Base-by-base conservation (phyloP, 345 rosid species). In the Cardamine chenopodiifolia region DNA sequence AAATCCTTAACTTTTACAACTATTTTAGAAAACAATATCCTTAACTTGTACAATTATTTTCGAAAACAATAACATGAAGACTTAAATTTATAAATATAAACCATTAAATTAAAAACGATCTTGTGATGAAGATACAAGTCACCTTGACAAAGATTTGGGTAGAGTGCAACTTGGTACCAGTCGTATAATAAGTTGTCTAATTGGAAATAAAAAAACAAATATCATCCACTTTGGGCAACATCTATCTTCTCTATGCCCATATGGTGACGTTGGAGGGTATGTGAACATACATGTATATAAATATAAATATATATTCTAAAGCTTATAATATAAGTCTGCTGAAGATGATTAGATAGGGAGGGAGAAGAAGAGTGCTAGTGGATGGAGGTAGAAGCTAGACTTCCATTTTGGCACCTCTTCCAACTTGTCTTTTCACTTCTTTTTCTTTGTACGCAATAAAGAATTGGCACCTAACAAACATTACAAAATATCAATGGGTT, bases 381-480 rank as follows among this genome's bases (percentile, higher is more conserved):
- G 68, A 72, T 14, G 45, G 42, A 54, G 53, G 64, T 22, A 22
- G 22, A 59, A 44, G 57, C 26, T 50, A 52, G 49, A 39, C 74
- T 73, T 68, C 71, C 62, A 75, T 8, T 52, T 61, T 69, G 79
- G 79, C 74, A 68, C 74, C 74, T 75, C 79, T 68, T 75, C 63
- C 57, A 53, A 76, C 59, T 28, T 70, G 75, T 76, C 74, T 44
- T 74, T 53, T 59, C 73, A 58, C 59, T 1, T 34, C 2, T 71
- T 55, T 56, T 50, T 31, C 58, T 47, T 47, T 18, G 11, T 57
- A 68, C 62, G 37, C 60, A n/a, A 57, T 32, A 18, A 49, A 20
- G 26, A 10, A 13, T 13, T 40, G 45, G 18, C 8, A 44, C 49
- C 49, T 54, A 54, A 54, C 11, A 25, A 54, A 26, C 32, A 61